Evolutionary conservation across 2,329 filamentous ascomycete genomes (phyloP).

Genomic region (Claviceps maximensis): DNA sequence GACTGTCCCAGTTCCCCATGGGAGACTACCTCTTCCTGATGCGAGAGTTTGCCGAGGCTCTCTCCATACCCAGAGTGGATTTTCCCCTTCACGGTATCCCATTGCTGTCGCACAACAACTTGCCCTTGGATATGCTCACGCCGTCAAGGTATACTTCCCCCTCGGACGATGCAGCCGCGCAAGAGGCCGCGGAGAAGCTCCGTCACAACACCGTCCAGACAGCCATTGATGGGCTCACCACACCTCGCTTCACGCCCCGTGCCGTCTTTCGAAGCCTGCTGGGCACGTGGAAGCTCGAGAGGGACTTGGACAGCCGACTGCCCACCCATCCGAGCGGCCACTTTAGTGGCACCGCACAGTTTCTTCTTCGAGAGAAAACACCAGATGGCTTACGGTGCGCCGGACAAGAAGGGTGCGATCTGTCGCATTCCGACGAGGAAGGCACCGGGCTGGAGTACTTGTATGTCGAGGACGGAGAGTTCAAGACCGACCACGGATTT

Average conservation of each 20-base stretch:
- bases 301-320: constrained; percentile 39
- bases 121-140: constrained; percentile 39
- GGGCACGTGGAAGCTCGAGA: constrained; percentile 53
- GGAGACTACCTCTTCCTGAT: constrained; percentile 67
- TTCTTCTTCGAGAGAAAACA: constrained; percentile 49
- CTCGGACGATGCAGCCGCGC: constrained; percentile 23
- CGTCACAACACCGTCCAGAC: constrained; percentile 32
- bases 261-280: constrained; percentile 60
- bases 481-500: constrained; percentile 42
- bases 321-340: constrained; percentile 49
- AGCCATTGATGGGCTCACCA: constrained; percentile 27
- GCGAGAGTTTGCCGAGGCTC: constrained; percentile 50
- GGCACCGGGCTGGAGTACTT: constrained; percentile 46
- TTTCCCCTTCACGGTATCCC: constrained; percentile 12
- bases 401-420: constrained; percentile 3
- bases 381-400: constrained; percentile 31
- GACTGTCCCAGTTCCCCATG: constrained; percentile 64
- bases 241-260: constrained; percentile 41
- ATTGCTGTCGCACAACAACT: constrained; percentile 21
- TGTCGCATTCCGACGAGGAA: constrained; percentile 14
- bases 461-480: constrained; percentile 55
- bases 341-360: constrained; percentile 51
- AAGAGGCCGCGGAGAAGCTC: constrained; percentile 27
- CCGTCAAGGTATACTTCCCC: constrained; percentile 39
- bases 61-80: constrained; percentile 34